Percentiles rank a stretch among this genome's conserved stretches.
Evolutionary conservation across 164 flowering plant genomes (phyloP).

Genomic region (Warburgia ugandensis): DNA sequence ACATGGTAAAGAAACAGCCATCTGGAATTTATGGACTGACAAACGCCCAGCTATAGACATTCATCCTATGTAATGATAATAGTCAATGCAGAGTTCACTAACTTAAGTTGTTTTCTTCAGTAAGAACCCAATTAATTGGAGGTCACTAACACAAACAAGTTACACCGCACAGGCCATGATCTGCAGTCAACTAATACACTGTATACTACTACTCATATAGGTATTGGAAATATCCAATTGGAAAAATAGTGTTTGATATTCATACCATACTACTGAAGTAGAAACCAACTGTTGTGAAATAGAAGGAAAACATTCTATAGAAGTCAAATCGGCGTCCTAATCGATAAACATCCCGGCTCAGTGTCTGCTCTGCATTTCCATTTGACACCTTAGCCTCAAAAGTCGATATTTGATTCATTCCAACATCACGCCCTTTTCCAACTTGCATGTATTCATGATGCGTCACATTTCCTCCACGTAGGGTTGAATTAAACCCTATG

Average conservation of each 20-base stretch:
- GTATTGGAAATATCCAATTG: not conserved
- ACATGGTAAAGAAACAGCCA: too few relatives aligned
- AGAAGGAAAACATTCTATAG: slow-evolving; percentile 91
- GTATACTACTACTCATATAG: too few relatives aligned
- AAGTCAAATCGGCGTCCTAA: slow-evolving; percentile 98
- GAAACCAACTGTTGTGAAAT: slow-evolving; percentile 95
- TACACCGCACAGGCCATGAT: too few relatives aligned
- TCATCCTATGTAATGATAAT: too few relatives aligned
- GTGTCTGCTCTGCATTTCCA: slow-evolving; percentile 98
- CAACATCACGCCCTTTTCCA: slow-evolving; percentile 97
- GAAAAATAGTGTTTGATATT: not conserved
- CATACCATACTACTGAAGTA: slow-evolving; percentile 95
- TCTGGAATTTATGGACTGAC: too few relatives aligned
- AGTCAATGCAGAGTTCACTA: too few relatives aligned
- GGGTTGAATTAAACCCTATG: slow-evolving; percentile 84
- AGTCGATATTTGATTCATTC: slow-evolving; percentile 91
- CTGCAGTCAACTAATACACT: too few relatives aligned
- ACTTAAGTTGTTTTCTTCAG: too few relatives aligned
- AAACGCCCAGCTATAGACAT: too few relatives aligned
- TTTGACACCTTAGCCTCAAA: slow-evolving; percentile 98
- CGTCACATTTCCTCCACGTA: slow-evolving; percentile 81
- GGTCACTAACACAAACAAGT: too few relatives aligned
- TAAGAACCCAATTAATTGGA: too few relatives aligned
- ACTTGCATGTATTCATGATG: slow-evolving; percentile 98
- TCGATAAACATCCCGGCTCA: slow-evolving; percentile 92